Evolutionary conservation across 2,329 filamentous ascomycete genomes (phyloP).

Genomic region (Microsporum canis): DNA sequence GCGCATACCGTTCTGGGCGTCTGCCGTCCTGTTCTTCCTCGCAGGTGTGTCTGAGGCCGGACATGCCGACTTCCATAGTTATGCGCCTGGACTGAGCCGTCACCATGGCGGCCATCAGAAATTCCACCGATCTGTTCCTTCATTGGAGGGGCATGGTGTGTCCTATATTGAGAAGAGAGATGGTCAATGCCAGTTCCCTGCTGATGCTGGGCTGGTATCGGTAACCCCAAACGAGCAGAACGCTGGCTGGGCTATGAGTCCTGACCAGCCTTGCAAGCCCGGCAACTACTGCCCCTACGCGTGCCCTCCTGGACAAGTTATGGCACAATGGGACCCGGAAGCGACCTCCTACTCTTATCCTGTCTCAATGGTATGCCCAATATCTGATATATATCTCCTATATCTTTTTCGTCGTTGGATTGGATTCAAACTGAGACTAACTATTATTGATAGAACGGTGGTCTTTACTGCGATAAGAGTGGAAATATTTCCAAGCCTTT

Average conservation of each 20-base stretch:
- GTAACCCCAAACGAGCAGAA: conserved; percentile 55
- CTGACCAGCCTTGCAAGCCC: conserved; percentile 56
- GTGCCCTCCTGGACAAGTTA: conserved; percentile 63
- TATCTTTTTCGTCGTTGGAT: not conserved
- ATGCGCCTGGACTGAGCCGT: not conserved
- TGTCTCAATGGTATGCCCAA: conserved; percentile 54
- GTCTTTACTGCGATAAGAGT: conserved; percentile 57
- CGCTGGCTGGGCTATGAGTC: conserved; percentile 69
- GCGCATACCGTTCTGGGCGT: not conserved
- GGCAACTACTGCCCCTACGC: conserved; percentile 66
- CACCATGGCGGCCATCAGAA: conserved; percentile 19
- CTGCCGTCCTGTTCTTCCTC: conserved; percentile 1
- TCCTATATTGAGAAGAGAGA: conserved; percentile 42
- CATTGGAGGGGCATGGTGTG: conserved; percentile 14
- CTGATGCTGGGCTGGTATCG: conserved; percentile 53
- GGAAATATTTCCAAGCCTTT: conserved; percentile 61
- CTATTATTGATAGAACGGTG: conserved; percentile 50
- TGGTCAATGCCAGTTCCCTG: conserved; percentile 53
- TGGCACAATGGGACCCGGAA: conserved; percentile 64
- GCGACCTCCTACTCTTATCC: conserved; percentile 58
- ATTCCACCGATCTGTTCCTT: conserved; percentile 12
- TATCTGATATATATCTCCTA: conserved; percentile 1
- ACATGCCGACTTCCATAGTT: conserved; percentile 14
- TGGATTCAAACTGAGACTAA: not conserved
- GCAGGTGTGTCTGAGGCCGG: not conserved